Conservation (phyloP, 345 rosid genomes). For the Salix brachista region DNA sequence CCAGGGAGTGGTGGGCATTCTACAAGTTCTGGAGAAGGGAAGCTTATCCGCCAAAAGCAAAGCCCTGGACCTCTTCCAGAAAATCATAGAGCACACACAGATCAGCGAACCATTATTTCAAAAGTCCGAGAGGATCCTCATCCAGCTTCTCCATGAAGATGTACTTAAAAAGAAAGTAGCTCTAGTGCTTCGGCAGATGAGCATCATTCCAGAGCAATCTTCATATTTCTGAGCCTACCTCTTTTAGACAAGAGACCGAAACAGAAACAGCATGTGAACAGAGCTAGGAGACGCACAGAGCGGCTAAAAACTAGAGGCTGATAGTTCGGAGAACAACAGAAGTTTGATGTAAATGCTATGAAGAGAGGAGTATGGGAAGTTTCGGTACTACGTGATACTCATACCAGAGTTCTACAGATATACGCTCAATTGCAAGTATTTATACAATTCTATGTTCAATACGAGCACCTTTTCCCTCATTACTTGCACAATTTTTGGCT, state of each 20-base stretch:
- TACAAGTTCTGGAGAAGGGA: conserved; percentile 49
- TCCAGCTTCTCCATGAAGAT: conserved; percentile 43
- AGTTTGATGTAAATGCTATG: no score
- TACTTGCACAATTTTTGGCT: not conserved
- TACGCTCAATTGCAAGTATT: no score
- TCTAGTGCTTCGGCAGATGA: conserved; percentile 43
- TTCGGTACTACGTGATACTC: no score
- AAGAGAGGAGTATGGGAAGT: no score
- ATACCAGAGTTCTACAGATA: no score
- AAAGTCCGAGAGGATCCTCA: conserved; percentile 43
- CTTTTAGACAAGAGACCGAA: no score
- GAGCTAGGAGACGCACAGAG: no score
- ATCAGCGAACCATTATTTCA: conserved; percentile 12
- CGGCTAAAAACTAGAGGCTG: no score
- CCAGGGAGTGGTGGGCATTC: conserved; percentile 39
- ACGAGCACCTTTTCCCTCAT: no score
- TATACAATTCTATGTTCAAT: no score
- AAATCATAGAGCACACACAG: conserved; percentile 33
- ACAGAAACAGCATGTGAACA: no score
- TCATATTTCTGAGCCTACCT: conserved; percentile 39
- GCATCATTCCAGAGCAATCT: conserved; percentile 46
- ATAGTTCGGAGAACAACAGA: no score
- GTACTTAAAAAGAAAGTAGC: conserved; percentile 42
- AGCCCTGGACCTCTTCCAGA: conserved; percentile 45
- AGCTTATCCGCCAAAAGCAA: conserved; percentile 37